A percentile compares a stretch with the other conserved stretches of the same genome.
phyloP scores from a whole-genome alignment of 2,329 filamentous ascomycete species.

The Lachnellula suecica region DNA sequence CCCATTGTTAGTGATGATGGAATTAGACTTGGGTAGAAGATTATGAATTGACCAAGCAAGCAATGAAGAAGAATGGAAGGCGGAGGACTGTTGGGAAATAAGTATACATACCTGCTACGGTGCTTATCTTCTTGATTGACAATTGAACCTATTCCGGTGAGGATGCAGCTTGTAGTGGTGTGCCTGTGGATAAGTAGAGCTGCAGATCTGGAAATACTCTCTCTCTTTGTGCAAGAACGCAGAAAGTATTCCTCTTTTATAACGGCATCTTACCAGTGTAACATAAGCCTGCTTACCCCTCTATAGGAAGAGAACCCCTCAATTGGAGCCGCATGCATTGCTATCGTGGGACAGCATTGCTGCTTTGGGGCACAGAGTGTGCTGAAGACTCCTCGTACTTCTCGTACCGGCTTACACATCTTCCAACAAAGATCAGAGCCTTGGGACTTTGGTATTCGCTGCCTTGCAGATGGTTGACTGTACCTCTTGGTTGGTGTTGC shows the following conservation, averaged over 20 bases:
- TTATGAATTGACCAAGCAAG: not conserved
- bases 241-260: conserved; percentile 4
- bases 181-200: conserved; percentile 13
- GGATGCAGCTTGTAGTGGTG: not conserved
- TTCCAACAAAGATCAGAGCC: not conserved
- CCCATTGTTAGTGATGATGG: conserved; percentile 30
- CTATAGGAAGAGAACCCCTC: conserved; percentile 17
- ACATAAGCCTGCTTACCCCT: conserved; percentile 15
- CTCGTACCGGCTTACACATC: no score
- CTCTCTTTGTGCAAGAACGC: conserved; percentile 13
- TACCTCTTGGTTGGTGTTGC: not conserved
- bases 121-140: conserved; percentile 9
- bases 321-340: conserved; percentile 17
- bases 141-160: not conserved
- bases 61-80: not conserved
- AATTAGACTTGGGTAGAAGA: not conserved
- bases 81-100: not conserved
- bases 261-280: conserved; percentile 6
- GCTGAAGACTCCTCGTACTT: no score
- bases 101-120: conserved; percentile 15
- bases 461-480: not conserved
- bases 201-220: conserved; percentile 18
- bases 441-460: no score
- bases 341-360: conserved; percentile 20
- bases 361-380: conserved; percentile 17